Base-by-base conservation (phyloP, 2,329 filamentous ascomycete species). In the Davidsoniella virescens region DNA sequence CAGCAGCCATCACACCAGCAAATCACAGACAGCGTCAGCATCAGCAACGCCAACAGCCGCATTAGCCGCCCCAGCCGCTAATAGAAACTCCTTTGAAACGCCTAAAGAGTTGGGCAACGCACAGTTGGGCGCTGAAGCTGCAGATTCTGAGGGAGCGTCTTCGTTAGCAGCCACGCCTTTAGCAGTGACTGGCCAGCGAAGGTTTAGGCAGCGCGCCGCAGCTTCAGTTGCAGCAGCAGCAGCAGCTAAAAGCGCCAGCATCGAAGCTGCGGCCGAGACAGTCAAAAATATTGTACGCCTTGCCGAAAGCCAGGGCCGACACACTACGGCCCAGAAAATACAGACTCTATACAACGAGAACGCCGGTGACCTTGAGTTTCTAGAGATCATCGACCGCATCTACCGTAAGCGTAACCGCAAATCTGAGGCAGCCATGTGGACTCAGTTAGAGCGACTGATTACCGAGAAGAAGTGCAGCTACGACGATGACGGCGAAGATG, bases 321-420 rank as follows among this genome's bases (percentile, higher is more conserved):
- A 76, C 59, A 73, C 75, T 49, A 80, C 76, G 7, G 78, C 77
- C 2, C 80, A 71, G 65, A 76, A 77, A 40, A 65, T 81, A 53
- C 69, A 75, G 49, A 71, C 68, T 12, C 65, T 80, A 53, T 80
- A 77, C 60, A 75, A 80, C 55, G 74, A 80, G 58, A 69, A 72
- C 53, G 66, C 67, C 42, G 60, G 64, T 38, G 68, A 78, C 55
- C 62, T 67, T 14, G 63, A 64, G 36, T 76, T 79, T 57, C 64
- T 80, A 52, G 63, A 66, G 54, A 71, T 80, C 67, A 63, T 80
- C 43, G 72, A 76, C 60, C 69, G 73, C 53, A 67, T 80, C 42
- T 78, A 72, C 60, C 65, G 67, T 55, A 73, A 78, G 58, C 73
- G 69, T 16, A 75, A 76, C n/a, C 74, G 78, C 58, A 73, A 69